Conservation (phyloP, 1,284 basidiomycete species). For the Singerocomus rubriflavus region DNA sequence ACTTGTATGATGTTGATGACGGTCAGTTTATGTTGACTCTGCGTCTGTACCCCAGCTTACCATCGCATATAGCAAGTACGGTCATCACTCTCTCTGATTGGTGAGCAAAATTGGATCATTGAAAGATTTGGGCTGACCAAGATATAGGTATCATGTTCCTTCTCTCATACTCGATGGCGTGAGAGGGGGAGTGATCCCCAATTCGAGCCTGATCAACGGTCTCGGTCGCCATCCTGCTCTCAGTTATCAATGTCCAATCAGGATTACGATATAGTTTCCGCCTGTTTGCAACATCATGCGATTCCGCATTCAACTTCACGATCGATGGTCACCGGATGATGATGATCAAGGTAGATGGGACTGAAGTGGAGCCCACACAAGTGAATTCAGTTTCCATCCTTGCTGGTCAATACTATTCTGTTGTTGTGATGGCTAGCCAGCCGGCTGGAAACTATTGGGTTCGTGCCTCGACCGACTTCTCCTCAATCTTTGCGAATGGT, state of each 20-base stretch:
- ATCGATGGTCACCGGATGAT: constrained; percentile 44
- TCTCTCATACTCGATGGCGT: constrained; percentile 13
- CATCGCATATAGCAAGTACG: no score
- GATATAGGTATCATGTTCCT: constrained; percentile 28
- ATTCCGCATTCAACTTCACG: constrained; percentile 37
- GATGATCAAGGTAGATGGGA: constrained; percentile 51
- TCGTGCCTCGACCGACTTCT: constrained; percentile 25
- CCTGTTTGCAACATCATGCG: constrained; percentile 35
- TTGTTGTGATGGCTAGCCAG: constrained; percentile 35
- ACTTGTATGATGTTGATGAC: no score
- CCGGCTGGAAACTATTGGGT: constrained; percentile 45
- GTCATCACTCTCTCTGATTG: constrained; percentile 34
- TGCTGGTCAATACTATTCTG: constrained; percentile 42
- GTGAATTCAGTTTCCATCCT: constrained; percentile 42
- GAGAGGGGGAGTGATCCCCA: constrained; percentile 20
- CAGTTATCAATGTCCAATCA: constrained; percentile 32
- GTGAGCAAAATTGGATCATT: constrained; percentile 10
- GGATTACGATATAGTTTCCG: constrained; percentile 34
- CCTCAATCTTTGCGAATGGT: constrained; percentile 33
- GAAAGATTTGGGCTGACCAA: neutral
- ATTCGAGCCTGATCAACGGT: constrained; percentile 50
- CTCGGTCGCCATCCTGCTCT: constrained; percentile 38
- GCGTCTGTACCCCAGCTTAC: no score
- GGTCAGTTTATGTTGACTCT: no score
- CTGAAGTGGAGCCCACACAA: constrained; percentile 36